Base-by-base conservation (phyloP, 108 stramenopile species). In the Nitzschia inconspicua region DNA sequence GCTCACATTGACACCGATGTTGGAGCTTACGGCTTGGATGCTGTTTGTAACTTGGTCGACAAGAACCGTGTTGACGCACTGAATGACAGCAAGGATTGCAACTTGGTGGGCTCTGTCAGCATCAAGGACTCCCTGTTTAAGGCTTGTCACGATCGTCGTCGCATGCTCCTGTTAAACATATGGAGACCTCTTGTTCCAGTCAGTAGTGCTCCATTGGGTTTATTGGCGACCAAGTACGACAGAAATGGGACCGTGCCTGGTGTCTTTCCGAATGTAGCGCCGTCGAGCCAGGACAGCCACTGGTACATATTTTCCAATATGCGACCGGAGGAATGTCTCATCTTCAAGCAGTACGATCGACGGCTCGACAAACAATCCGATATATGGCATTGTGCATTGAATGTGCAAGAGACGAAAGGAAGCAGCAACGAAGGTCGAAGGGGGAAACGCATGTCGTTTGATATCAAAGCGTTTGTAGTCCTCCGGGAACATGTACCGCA, bases 1-100 rank as follows among this genome's bases (percentile, higher is more conserved):
- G 77, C 70, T 8, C 83, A 80, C 25, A 84, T 84, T 42, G 79
- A 80, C 58, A 78, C 71, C 22, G 83, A 84, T 52, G 63, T 80
- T 5, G 79, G 77, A 31, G 83, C 83, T 8, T 78, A 68, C 43
- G 71, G 49, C 13, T 36, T 76, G n/a, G 57, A 72, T n/a, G 74
- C 66, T 10, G 37, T 84, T 31, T 34, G 78, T 11, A 36, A 59
- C 8, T 41, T 80, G 13, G 59, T 84, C 10, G 57, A 65, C 13
- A 78, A 75, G 42, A 84, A 84, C 46, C 31, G 26, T 23, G 47
- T 84, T 27, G 42, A 42, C 18, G 22, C 37, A 44, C 14, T 7
- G 30, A n/a, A 47, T 47, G 16, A 47, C 47, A 23, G 18, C 47
- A 23, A 22, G 11, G 37, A 14, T 39, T 10, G 10, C n/a, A n/a